These are phyloP conservation scores for Torulaspora gathmanii DNA, from an alignment of 805 yeast species.

Conservation along the genomic window DNA sequence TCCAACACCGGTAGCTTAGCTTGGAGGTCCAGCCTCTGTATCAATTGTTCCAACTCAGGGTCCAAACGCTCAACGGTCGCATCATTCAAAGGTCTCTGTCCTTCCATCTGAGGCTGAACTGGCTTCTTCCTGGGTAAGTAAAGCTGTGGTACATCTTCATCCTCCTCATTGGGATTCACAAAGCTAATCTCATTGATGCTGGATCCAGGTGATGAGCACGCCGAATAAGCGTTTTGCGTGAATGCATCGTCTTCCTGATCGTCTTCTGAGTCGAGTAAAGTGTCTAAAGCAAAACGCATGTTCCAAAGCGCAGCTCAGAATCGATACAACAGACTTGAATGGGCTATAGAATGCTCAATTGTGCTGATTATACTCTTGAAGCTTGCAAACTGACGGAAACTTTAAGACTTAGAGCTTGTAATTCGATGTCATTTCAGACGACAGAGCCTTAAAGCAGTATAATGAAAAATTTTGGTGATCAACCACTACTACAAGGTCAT, in stretches of 20 bases:
- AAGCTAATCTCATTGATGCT: conserved; percentile 14
- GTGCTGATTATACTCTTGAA: not conserved
- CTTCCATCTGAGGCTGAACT: not conserved
- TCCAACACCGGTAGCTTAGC: conserved; percentile 16
- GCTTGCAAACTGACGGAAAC: not conserved
- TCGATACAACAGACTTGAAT: not conserved
- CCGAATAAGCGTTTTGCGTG: conserved; percentile 11
- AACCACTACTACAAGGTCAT: not conserved
- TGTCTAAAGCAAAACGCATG: conserved; percentile 23
- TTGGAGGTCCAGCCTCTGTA: conserved; percentile 15
- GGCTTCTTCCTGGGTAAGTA: conserved; percentile 13
- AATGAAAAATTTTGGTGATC: conserved; percentile 6
- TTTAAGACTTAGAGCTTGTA: not conserved
- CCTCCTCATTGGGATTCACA: conserved; percentile 15
- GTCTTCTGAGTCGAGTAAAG: conserved; percentile 12
- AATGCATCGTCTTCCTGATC: conserved; percentile 8
- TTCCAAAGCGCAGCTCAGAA: not conserved
- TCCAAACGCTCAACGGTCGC: conserved; percentile 10
- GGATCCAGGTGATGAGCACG: conserved; percentile 11
- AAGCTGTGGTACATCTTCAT: conserved; percentile 21
- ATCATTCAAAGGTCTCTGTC: conserved; percentile 1
- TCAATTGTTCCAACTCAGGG: conserved; percentile 13
- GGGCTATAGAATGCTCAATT: not conserved
- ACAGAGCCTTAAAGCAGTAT: not conserved
- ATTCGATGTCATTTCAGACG: not conserved